phyloP scores from a whole-genome alignment of 352 stramenopile genomes.

The Phytophthora colocasiae region DNA sequence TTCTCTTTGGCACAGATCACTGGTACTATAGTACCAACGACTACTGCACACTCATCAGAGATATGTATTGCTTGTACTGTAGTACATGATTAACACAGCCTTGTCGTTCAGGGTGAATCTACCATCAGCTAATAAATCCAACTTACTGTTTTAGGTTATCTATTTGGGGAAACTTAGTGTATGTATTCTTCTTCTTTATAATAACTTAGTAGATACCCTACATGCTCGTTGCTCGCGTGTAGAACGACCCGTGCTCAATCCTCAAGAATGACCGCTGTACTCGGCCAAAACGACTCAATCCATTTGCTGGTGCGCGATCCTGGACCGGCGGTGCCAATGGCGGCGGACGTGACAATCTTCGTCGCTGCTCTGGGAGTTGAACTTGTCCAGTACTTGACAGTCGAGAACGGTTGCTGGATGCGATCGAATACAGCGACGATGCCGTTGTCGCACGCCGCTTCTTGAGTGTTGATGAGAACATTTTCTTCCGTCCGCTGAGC shows the following conservation, averaged over 20 bases:
- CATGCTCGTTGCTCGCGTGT: slow-evolving; percentile 49
- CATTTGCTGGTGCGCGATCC: slow-evolving; percentile 20
- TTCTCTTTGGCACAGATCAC: background rate
- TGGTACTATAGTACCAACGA: too few relatives aligned
- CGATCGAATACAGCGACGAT: slow-evolving; percentile 51
- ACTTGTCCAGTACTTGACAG: slow-evolving; percentile 42
- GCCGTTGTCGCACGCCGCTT: slow-evolving; percentile 46
- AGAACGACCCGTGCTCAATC: slow-evolving; percentile 52
- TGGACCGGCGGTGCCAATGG: slow-evolving; percentile 9
- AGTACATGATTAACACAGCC: too few relatives aligned
- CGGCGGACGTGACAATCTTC: slow-evolving; percentile 39
- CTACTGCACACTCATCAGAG: too few relatives aligned
- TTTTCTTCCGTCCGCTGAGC: slow-evolving; percentile 51
- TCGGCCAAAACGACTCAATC: slow-evolving; percentile 39
- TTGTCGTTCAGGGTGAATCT: too few relatives aligned
- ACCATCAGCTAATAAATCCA: background rate
- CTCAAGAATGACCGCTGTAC: slow-evolving; percentile 47
- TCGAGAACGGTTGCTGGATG: slow-evolving; percentile 48
- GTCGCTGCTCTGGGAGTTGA: slow-evolving; percentile 32
- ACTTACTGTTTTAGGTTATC: too few relatives aligned
- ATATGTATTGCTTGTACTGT: too few relatives aligned
- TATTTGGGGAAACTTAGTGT: slow-evolving; percentile 2
- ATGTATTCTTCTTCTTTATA: slow-evolving; percentile 21
- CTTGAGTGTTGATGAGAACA: slow-evolving; percentile 53
- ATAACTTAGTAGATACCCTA: slow-evolving; percentile 44